Base-by-base conservation (phyloP, 2,329 filamentous ascomycete genomes). In the Thelonectria olida region DNA sequence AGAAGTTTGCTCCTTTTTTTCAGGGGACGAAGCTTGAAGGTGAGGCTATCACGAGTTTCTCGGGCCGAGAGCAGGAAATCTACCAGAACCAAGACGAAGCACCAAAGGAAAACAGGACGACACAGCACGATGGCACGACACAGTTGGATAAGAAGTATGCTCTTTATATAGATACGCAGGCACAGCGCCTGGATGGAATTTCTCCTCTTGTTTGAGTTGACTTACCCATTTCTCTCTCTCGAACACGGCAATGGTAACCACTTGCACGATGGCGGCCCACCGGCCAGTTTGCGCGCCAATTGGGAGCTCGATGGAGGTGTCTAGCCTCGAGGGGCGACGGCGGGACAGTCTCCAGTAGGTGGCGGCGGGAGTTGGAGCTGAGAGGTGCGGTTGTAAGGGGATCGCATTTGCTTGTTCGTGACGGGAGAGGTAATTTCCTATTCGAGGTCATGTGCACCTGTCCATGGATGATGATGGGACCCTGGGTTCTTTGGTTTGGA, bases 201-300 rank as follows among this genome's bases (percentile, higher is more conserved):
- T n/a, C n/a, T n/a, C n/a, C n/a, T n/a, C n/a, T n/a, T n/a, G n/a
- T n/a, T n/a, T n/a, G n/a, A n/a, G n/a, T n/a, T n/a, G n/a, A n/a
- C n/a, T n/a, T n/a, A 54, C 51, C 51, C 25, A 15, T 42, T n/a
- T n/a, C n/a, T n/a, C n/a, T n/a, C n/a, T n/a, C 41, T 27, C 51
- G 38, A 54, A 19, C 22, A 44, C 13, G 27, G 50, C 39, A 54
- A 22, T 25, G 19, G 41, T 22, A 22, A 20, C 39, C 39, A 2
- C 22, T n/a, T 54, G 20, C 23, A 19, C 41, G 17, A 23, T 44
- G 47, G 25, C 48, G 39, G 39, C 23, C 38, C 49, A 49, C 54
- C 49, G 48, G 45, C 25, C 34, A 17, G 8, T 31, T 71, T 64
- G 65, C 68, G 68, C 68, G 50, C 68, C 68, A 71, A 71, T 71